phyloP scores from a whole-genome alignment of 2,329 filamentous ascomycete species.

The Diaporthe sp. region DNA sequence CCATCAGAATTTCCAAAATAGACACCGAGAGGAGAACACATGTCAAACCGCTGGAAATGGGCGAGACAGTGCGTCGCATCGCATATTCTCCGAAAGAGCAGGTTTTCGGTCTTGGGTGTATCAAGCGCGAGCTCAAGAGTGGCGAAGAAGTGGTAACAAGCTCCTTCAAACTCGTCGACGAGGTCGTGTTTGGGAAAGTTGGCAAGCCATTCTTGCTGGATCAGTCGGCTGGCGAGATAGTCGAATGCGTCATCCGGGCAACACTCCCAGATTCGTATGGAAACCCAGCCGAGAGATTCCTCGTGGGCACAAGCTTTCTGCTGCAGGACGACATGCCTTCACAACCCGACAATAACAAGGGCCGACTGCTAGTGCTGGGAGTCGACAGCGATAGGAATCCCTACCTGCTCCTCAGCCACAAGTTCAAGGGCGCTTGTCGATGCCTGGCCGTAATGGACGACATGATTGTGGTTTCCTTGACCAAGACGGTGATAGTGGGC shows the following conservation, averaged over 20 bases:
- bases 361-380: conserved; percentile 87
- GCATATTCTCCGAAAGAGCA: conserved; percentile 85
- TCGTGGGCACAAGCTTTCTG: conserved; percentile 90
- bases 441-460: conserved; percentile 81
- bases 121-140: conserved; percentile 77
- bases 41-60: conserved; percentile 82
- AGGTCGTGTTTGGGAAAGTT: conserved; percentile 85
- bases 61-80: conserved; percentile 87
- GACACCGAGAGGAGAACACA: conserved; percentile 91
- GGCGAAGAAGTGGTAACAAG: conserved; percentile 83
- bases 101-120: conserved; percentile 88
- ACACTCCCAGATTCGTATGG: conserved; percentile 73
- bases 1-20: conserved; percentile 83
- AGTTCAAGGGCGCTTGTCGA: conserved; percentile 84
- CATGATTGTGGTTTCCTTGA: conserved; percentile 86
- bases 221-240: conserved; percentile 71
- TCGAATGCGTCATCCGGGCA: conserved; percentile 86
- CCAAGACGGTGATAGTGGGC: conserved; percentile 82
- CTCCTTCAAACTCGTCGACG: conserved; percentile 90
- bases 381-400: conserved; percentile 81
- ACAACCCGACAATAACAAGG: conserved; percentile 64
- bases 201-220: conserved; percentile 76
- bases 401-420: conserved; percentile 77
- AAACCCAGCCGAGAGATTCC: conserved; percentile 78
- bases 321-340: conserved; percentile 66